Conservation (phyloP, 2,329 filamentous ascomycete genomes). For the Plectosphaerella sp. region DNA sequence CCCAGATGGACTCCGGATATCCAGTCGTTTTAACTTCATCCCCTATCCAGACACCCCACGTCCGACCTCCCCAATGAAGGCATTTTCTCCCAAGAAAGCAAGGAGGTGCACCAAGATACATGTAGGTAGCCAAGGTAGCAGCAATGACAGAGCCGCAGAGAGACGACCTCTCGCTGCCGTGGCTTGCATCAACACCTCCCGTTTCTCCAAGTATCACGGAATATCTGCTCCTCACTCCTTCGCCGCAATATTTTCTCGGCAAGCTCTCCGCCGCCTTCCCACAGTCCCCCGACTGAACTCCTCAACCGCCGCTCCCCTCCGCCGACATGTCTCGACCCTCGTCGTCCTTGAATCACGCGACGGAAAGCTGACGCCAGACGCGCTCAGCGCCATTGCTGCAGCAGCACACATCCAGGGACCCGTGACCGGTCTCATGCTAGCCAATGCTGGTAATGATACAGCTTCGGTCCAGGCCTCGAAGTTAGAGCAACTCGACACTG, state of each 20-base stretch:
- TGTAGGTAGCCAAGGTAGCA: too few relatives aligned
- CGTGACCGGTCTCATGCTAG: conserved; percentile 84
- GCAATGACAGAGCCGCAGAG: too few relatives aligned
- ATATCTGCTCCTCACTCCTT: too few relatives aligned
- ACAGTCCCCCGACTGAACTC: conserved; percentile 37
- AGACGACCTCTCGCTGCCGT: too few relatives aligned
- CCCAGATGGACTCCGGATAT: background rate
- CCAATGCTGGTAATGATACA: conserved; percentile 66
- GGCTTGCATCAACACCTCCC: too few relatives aligned
- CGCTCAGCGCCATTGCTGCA: conserved; percentile 79
- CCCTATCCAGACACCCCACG: background rate
- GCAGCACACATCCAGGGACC: conserved; percentile 81
- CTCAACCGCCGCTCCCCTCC: background rate
- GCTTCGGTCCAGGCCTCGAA: conserved; percentile 85
- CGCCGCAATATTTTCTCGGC: conserved; percentile 15
- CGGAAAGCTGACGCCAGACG: conserved; percentile 78
- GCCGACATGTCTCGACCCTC: conserved; percentile 72
- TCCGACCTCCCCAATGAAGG: too few relatives aligned
- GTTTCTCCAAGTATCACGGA: too few relatives aligned
- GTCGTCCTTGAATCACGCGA: conserved; percentile 90
- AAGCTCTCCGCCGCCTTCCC: conserved; percentile 27
- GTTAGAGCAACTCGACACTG: conserved; percentile 79
- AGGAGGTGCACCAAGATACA: too few relatives aligned
- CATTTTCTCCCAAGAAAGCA: too few relatives aligned
- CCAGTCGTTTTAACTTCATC: background rate